Percentiles rank a stretch among this genome's conserved stretches.
These are phyloP conservation scores for Botryosphaeria dothidea DNA, from an alignment of 2,329 filamentous ascomycete genomes.

Conservation along the genomic window DNA sequence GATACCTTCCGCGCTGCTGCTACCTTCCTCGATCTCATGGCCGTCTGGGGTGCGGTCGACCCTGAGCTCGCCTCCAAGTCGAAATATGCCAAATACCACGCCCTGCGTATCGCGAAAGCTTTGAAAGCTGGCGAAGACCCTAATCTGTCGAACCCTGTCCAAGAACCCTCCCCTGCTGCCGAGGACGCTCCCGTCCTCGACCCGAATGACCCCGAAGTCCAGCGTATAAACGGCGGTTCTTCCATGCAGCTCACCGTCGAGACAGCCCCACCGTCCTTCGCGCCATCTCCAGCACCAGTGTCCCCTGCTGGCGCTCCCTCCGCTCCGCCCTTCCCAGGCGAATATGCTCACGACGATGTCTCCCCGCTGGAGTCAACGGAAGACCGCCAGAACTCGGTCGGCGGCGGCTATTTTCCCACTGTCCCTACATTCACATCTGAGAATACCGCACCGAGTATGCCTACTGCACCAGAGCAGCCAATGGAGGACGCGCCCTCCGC, in stretches of 20 bases:
- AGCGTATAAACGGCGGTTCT: conserved; percentile 47
- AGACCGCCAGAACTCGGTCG: conserved; percentile 41
- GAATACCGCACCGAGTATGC: conserved; percentile 34
- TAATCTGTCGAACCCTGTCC: conserved; percentile 77
- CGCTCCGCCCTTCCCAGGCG: conserved; percentile 42
- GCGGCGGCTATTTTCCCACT: conserved; percentile 61
- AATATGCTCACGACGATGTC: conserved; percentile 44
- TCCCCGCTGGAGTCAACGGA: conserved; percentile 51
- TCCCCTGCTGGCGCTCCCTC: conserved; percentile 49
- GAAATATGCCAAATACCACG: conserved; percentile 96
- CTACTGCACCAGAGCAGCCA: conserved; percentile 33
- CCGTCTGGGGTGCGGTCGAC: conserved; percentile 78
- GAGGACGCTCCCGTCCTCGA: conserved; percentile 54
- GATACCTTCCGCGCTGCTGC: conserved; percentile 91
- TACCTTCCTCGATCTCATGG: conserved; percentile 85
- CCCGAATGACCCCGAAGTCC: conserved; percentile 65
- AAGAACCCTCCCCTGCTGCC: conserved; percentile 55
- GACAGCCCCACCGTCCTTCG: conserved; percentile 57
- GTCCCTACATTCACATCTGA: conserved; percentile 50
- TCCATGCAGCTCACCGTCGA: conserved; percentile 58
- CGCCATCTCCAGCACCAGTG: conserved; percentile 42
- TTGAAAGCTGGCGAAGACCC: conserved; percentile 89
- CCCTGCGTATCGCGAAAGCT: conserved; percentile 84
- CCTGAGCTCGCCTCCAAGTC: conserved; percentile 80
- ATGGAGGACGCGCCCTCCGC: conserved; percentile 27